Evolutionary conservation across 129 eudicot species (phyloP), one percentile per base, ranked within the genome.

Genomic region (Flaveria linearis): DNA sequence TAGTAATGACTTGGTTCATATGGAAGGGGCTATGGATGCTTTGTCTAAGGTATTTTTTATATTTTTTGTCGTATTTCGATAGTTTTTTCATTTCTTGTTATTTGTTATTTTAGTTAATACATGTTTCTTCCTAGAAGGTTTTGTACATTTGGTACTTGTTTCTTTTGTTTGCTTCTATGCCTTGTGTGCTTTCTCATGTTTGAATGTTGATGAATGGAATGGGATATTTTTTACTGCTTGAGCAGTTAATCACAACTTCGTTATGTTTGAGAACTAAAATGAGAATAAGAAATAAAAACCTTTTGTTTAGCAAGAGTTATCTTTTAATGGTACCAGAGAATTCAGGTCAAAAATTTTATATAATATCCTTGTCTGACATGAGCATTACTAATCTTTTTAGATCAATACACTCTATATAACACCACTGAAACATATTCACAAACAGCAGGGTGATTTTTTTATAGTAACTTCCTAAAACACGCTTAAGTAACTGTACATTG

Each of bases 21-120:
- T 87, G 91, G 99, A 94, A 87, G 99, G 99, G 73, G 99, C 96
- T 52, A 94, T 94, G 99, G 99, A 94, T 91, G 99, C 99, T 80
- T 87, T 94, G 82, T 94, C 99, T 28, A 94, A 94, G 99, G 99
- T 89, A 82, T 69, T 60, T 53, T 30, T 30, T 3, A 30, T 4
- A 3, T 3, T 30, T 30, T 30, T 72, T 30, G 51, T 56, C 43
- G 2, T 60, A 4, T 15, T 41, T 28, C 5, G 65, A 4, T 61
- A 22, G 52, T 9, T 45, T 18, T 72, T 50, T 62, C 7, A 9
- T 43, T 68, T 6, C 10, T 28, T 45, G 14, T 20, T 39, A 63
- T 26, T 45, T 56, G 72, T 15, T 49, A 73, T 58, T 22, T 36
- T 41, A 68, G 33, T 57, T 30, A 45, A 18, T 58, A 25, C 4